A percentile compares a stretch with the other conserved stretches of the same genome.
Conservation (phyloP, 2,329 filamentous ascomycete genomes). For the Tolypocladium amazonense region DNA sequence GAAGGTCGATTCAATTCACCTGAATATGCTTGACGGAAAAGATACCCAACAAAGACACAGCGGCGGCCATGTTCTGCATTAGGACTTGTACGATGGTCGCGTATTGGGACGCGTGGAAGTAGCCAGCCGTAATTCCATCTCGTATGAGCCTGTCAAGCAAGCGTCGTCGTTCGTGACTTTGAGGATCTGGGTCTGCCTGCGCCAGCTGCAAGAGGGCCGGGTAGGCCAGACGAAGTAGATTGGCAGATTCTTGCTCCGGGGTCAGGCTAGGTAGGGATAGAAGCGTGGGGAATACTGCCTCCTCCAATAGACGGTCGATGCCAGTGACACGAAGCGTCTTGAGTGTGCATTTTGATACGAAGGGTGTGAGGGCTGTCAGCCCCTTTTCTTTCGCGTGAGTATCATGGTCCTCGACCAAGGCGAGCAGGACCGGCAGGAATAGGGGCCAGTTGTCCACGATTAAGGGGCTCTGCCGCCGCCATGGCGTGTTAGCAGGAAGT, state of each 20-base stretch:
- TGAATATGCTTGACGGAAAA: constrained; percentile 57
- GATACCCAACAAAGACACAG: constrained; percentile 50
- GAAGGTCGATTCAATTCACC: constrained; percentile 22
- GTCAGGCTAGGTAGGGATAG: constrained; percentile 69
- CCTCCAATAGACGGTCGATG: constrained; percentile 56
- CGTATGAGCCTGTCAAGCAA: constrained; percentile 45
- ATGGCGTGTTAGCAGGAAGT: not conserved
- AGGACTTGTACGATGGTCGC: constrained; percentile 46
- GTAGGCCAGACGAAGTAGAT: constrained; percentile 55
- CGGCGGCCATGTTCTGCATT: constrained; percentile 32
- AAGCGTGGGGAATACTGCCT: constrained; percentile 61
- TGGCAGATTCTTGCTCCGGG: constrained; percentile 57
- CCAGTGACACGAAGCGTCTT: constrained; percentile 50
- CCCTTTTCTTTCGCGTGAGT: constrained; percentile 42
- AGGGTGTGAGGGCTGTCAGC: constrained; percentile 38
- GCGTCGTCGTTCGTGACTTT: constrained; percentile 15
- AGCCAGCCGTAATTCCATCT: constrained; percentile 43
- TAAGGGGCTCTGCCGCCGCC: constrained; percentile 1
- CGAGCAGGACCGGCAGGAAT: constrained; percentile 58
- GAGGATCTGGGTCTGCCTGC: constrained; percentile 12
- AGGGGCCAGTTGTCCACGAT: constrained; percentile 48
- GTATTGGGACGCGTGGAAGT: constrained; percentile 49
- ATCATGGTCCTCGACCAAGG: constrained; percentile 54
- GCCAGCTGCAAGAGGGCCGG: constrained; percentile 52
- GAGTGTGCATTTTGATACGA: constrained; percentile 44